Percentiles rank a stretch among this genome's conserved stretches.
phyloP scores from a whole-genome alignment of 1,139 yeast genomes.

The Scheffersomyces illinoinensis region DNA sequence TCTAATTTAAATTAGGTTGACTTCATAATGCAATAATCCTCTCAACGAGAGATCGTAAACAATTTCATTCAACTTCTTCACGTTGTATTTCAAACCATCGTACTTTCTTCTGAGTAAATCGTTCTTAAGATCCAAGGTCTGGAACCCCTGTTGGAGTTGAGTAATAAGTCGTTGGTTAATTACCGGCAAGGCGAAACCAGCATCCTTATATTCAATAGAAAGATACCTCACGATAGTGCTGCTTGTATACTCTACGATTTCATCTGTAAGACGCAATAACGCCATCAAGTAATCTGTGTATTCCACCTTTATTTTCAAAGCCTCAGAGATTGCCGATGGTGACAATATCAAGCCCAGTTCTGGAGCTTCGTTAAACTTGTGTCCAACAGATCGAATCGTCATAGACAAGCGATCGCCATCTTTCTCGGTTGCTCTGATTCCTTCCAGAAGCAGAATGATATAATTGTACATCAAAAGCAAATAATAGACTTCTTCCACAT shows the following conservation, averaged over 20 bases:
- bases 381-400: neutral
- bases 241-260: conserved; percentile 31
- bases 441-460: conserved; percentile 7
- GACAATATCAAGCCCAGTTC: conserved; percentile 14
- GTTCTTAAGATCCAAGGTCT: conserved; percentile 31
- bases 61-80: conserved; percentile 29
- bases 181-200: neutral
- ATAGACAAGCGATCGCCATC: conserved; percentile 3
- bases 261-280: conserved; percentile 23
- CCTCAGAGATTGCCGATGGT: conserved; percentile 17
- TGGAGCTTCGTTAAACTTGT: neutral
- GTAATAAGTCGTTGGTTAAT: conserved; percentile 27
- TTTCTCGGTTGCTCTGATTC: conserved; percentile 2
- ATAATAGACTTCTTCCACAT: conserved; percentile 23
- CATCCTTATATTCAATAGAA: conserved; percentile 13
- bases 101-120: conserved; percentile 28
- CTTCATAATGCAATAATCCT: neutral
- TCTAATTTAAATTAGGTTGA: neutral
- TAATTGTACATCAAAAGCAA: conserved; percentile 20
- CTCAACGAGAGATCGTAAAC: conserved; percentile 16
- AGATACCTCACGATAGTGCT: conserved; percentile 23
- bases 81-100: conserved; percentile 32
- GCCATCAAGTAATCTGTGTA: conserved; percentile 25
- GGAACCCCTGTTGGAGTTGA: conserved; percentile 29
- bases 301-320: conserved; percentile 16